These are phyloP conservation scores for Coniochaeta ligniaria DNA, from an alignment of 2,329 filamentous ascomycete species.

Conservation along the genomic window DNA sequence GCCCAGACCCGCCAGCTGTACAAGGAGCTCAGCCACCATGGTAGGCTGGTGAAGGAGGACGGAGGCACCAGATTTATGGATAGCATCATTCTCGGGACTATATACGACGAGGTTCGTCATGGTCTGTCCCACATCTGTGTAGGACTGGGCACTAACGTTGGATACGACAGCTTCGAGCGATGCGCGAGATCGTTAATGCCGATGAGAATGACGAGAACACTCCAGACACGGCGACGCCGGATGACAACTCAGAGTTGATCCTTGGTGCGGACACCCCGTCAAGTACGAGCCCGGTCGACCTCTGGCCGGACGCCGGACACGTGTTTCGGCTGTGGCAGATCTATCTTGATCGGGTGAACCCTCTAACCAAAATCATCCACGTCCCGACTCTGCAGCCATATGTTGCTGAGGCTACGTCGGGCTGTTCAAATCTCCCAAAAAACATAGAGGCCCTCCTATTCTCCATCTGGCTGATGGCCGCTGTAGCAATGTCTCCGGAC, in stretches of 20 bases:
- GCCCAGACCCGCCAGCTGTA: slow-evolving; percentile 13
- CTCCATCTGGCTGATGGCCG: slow-evolving; percentile 56
- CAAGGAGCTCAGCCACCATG: slow-evolving; percentile 12
- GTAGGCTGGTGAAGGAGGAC: slow-evolving; percentile 49
- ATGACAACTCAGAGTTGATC: slow-evolving; percentile 44
- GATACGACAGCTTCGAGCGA: slow-evolving; percentile 41
- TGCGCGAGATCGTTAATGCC: slow-evolving; percentile 51
- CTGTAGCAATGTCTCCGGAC: slow-evolving; percentile 44
- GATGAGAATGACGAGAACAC: slow-evolving; percentile 37
- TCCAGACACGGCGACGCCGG: slow-evolving; percentile 41
- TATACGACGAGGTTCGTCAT: slow-evolving; percentile 45
- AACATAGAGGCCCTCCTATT: slow-evolving; percentile 57
- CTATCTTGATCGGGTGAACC: slow-evolving; percentile 68
- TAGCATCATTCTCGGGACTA: slow-evolving; percentile 43
- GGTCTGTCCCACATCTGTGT: background rate
- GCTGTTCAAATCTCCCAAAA: slow-evolving; percentile 45
- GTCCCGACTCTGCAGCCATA: slow-evolving; percentile 60
- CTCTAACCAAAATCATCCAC: slow-evolving; percentile 65
- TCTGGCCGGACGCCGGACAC: slow-evolving; percentile 59
- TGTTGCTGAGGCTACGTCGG: slow-evolving; percentile 54
- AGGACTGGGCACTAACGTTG: background rate
- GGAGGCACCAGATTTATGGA: slow-evolving; percentile 51
- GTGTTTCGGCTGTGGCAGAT: slow-evolving; percentile 68
- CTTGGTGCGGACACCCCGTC: slow-evolving; percentile 32
- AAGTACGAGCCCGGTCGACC: slow-evolving; percentile 29